These are phyloP conservation scores for Gloeostereum incarnatum DNA, from an alignment of 768 basidiomycete genomes.

Conservation along the genomic window DNA sequence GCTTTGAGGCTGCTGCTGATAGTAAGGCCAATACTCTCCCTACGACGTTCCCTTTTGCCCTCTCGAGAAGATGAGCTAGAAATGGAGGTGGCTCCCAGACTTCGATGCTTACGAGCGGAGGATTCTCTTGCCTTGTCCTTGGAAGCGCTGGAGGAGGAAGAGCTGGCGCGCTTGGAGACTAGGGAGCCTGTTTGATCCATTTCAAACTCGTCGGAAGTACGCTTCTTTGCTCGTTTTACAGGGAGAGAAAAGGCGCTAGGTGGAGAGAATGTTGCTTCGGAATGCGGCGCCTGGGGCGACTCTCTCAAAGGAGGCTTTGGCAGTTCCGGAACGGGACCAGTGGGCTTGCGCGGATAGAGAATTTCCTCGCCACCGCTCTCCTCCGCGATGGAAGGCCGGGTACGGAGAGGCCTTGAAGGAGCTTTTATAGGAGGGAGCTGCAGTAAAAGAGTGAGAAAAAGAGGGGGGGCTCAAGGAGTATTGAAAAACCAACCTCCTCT, in stretches of 20 bases:
- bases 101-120: conserved; percentile 58
- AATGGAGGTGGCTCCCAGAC: conserved; percentile 39
- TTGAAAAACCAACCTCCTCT: conserved; percentile 45
- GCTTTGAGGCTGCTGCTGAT: conserved; percentile 27
- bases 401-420: conserved; percentile 42
- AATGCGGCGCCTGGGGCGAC: conserved; percentile 18
- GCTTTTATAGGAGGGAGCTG: conserved; percentile 34
- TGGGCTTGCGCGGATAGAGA: conserved; percentile 65
- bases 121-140: conserved; percentile 40
- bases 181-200: conserved; percentile 61
- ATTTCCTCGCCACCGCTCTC: conserved; percentile 91
- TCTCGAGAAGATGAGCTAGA: conserved; percentile 30
- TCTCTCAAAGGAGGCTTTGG: too few species aligned
- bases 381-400: conserved; percentile 59
- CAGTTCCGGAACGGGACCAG: too few species aligned
- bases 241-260: conserved; percentile 55
- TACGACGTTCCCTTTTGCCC: conserved; percentile 43
- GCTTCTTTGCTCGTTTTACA: conserved; percentile 55
- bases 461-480: conserved; percentile 3
- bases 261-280: conserved; percentile 33
- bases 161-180: conserved; percentile 37
- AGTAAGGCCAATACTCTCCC: conserved; percentile 41
- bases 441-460: conserved; percentile 6
- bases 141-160: conserved; percentile 14
- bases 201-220: conserved; percentile 78